Percentiles rank a stretch among this genome's conserved stretches.
Conservation (phyloP, 1,284 basidiomycete species). For the Mycena citricolor region DNA sequence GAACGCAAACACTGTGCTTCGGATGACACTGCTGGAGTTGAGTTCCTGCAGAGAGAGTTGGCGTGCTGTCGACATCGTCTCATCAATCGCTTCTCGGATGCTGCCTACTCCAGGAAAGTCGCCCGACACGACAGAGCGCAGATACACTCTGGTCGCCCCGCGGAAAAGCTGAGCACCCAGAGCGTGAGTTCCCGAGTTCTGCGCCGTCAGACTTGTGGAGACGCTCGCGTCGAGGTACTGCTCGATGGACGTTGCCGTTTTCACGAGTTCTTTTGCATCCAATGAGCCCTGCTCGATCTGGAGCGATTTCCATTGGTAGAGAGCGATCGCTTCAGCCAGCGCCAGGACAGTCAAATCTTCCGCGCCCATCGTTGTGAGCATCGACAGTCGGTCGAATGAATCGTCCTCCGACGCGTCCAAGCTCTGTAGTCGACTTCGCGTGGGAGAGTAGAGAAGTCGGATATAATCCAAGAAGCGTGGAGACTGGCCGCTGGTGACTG, state of each 20-base stretch:
- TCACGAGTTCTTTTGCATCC: constrained; percentile 58
- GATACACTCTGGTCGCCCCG: constrained; percentile 67
- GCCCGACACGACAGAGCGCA: constrained; percentile 70
- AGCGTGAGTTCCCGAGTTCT: constrained; percentile 45
- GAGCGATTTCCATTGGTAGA: constrained; percentile 64
- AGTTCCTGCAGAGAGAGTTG: constrained; percentile 33
- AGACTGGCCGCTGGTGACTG: constrained; percentile 58
- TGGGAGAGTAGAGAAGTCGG: constrained; percentile 52
- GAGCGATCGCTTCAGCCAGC: constrained; percentile 67
- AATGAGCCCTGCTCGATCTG: constrained; percentile 42
- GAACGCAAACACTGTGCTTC: constrained; percentile 76
- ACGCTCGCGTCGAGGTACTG: constrained; percentile 31
- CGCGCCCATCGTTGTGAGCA: constrained; percentile 84
- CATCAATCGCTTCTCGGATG: constrained; percentile 52
- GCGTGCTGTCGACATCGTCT: constrained; percentile 50
- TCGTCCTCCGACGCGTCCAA: too few relatives aligned
- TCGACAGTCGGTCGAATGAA: too few relatives aligned
- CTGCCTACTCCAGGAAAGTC: constrained; percentile 63
- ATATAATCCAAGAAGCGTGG: constrained; percentile 62
- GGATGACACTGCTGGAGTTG: constrained; percentile 49
- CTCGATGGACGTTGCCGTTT: constrained; percentile 55
- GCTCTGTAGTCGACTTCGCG: constrained; percentile 39
- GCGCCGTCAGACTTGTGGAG: constrained; percentile 21
- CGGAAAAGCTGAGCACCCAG: constrained; percentile 72
- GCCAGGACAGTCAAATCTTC: constrained; percentile 76